These are phyloP conservation scores for Heteromeles arbutifolia DNA, from an alignment of 306 rosid species.

Conservation along the genomic window DNA sequence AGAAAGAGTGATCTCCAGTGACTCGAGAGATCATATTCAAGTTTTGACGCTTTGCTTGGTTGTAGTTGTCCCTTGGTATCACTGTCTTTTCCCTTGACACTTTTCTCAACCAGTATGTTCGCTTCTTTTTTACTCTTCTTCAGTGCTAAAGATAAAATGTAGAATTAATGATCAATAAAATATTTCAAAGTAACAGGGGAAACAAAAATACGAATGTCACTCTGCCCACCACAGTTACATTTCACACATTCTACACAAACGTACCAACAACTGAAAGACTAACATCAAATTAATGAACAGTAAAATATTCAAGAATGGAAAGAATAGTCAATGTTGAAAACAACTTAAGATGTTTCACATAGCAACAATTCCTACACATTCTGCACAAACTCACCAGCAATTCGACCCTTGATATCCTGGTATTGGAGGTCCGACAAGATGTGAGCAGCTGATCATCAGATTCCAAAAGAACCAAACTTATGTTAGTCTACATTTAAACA, in stretches of 20 bases:
- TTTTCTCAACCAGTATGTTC: conserved; percentile 44
- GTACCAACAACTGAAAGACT: conserved; percentile 36
- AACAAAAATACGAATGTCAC: background rate
- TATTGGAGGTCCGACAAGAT: conserved; percentile 87
- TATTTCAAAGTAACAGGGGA: background rate
- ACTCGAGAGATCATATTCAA: conserved; percentile 55
- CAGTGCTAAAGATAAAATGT: conserved; percentile 34
- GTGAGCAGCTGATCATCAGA: conserved; percentile 51
- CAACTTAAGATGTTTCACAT: background rate
- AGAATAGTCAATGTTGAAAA: background rate
- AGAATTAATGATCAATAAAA: background rate
- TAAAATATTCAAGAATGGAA: background rate
- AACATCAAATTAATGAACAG: background rate
- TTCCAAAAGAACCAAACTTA: conserved; percentile 15
- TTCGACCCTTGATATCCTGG: conserved; percentile 83
- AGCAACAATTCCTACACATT: background rate
- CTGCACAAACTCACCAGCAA: conserved; percentile 42
- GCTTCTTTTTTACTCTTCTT: conserved; percentile 86
- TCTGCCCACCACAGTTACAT: background rate
- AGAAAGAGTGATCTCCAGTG: conserved; percentile 85
- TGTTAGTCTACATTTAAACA: conserved; percentile 2
- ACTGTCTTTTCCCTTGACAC: conserved; percentile 42
- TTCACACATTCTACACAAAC: conserved; percentile 2
- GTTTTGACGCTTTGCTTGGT: conserved; percentile 27
- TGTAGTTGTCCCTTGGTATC: conserved; percentile 25